A percentile compares a stretch with the other conserved stretches of the same genome.
These are phyloP conservation scores for Clavispora asparagi DNA, from an alignment of 805 yeast genomes.

Conservation along the genomic window DNA sequence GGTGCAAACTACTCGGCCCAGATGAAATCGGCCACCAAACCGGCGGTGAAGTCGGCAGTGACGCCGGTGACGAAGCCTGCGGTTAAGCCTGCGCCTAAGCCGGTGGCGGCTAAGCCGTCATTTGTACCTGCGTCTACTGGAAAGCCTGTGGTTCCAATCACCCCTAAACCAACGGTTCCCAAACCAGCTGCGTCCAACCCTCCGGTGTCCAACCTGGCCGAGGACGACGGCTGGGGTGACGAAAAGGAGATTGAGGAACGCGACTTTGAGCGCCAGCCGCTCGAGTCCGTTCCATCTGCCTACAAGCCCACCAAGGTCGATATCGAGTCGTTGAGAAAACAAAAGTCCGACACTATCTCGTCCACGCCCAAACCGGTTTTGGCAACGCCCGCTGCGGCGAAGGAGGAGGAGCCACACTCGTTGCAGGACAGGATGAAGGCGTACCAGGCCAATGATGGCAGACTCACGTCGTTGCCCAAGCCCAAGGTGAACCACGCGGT, in stretches of 20 bases:
- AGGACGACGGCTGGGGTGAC: slow-evolving; percentile 69
- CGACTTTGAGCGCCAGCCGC: slow-evolving; percentile 46
- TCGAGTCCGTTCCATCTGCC: slow-evolving; percentile 53
- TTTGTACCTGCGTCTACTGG: slow-evolving; percentile 35
- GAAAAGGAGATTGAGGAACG: slow-evolving; percentile 54
- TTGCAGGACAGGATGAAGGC: slow-evolving; percentile 41
- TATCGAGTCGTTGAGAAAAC: slow-evolving; percentile 48
- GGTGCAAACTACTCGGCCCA: slow-evolving; percentile 74
- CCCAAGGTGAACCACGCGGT: slow-evolving; percentile 51
- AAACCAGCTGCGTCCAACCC: slow-evolving; percentile 1
- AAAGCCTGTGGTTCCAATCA: slow-evolving; percentile 27
- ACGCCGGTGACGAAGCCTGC: slow-evolving; percentile 14
- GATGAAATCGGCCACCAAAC: slow-evolving; percentile 7
- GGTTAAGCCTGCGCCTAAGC: too few species aligned
- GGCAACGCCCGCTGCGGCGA: slow-evolving; percentile 6
- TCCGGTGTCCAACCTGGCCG: slow-evolving; percentile 9
- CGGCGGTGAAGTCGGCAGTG: slow-evolving; percentile 3
- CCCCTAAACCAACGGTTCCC: slow-evolving; percentile 14
- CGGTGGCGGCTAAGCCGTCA: slow-evolving; percentile 16
- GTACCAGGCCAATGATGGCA: slow-evolving; percentile 37
- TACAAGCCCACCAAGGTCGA: slow-evolving; percentile 64
- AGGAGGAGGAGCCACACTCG: slow-evolving; percentile 42
- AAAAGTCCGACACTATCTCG: slow-evolving; percentile 41
- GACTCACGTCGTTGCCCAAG: slow-evolving; percentile 60
- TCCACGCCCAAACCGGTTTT: slow-evolving; percentile 31